Base-by-base conservation (phyloP, 768 basidiomycete genomes). In the Tulasnella calospora region DNA sequence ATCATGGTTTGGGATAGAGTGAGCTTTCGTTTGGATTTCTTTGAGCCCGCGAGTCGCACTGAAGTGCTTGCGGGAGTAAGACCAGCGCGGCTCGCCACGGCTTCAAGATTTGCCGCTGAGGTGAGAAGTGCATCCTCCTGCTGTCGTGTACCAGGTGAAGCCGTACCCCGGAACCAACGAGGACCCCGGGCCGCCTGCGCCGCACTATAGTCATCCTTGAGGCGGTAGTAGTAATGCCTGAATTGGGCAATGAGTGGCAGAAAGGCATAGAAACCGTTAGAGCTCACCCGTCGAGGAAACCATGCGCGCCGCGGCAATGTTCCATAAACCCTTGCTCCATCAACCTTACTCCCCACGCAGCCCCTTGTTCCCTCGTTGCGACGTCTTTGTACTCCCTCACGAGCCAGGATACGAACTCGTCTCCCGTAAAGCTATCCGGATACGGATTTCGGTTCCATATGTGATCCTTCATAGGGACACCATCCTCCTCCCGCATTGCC, bases 311-410 rank as follows among this genome's bases (percentile, higher is more conserved):
- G 76, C 90, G 86, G 82, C 92, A 91, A 84, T 98, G 96, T 80
- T 93, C 92, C 82, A 99, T 91, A 41, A 98, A 84, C 0, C 95
- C 95, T 81, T 93, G 90, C 57, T 94, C 92, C 81, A 90, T 88
- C 30, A 98, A 83, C 81, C 88, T 91, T 40, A 87, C 85, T 7
- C 94, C 97, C 89, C 90, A 92, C 79, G 95, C 93, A 23, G 89
- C 85, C 0, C 89, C 97, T 81, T 95, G 92, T 36, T 92, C 90
- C 74, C 94, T 87, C 21, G 92, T 93, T 0, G 92, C 91, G 9
- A 98, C 90, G 82, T 98, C 96, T 40, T 91, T 89, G 82, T 96
- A 98, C 83, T 96, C 93, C 41, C 93, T 89, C n/a, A 94, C 89
- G 27, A 98, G 86, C 96, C 96, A 99, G 0, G 92, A 92, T 33